A percentile compares a stretch with the other conserved stretches of the same genome.
These are phyloP conservation scores for Trichosporon coremiiforme DNA, from an alignment of 1,284 basidiomycete species.

Conservation along the genomic window DNA sequence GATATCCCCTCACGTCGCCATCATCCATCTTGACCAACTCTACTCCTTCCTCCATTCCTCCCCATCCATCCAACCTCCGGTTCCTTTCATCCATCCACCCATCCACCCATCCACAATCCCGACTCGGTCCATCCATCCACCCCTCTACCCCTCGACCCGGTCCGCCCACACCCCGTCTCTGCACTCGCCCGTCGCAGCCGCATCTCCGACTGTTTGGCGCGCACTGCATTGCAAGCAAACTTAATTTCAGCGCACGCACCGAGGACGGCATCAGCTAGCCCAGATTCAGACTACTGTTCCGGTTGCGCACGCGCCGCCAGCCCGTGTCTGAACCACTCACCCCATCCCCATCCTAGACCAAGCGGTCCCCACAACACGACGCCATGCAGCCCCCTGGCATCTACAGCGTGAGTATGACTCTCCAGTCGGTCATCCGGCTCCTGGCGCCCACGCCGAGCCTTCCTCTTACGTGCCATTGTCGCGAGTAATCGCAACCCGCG, in stretches of 20 bases:
- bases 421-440: not conserved
- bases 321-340: conserved; percentile 17
- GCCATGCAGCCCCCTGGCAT: conserved; percentile 50
- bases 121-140: conserved; percentile 21
- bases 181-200: not conserved
- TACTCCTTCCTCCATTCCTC: not conserved
- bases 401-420: conserved; percentile 43
- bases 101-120: not conserved
- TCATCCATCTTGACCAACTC: conserved; percentile 6
- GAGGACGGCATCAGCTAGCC: not conserved
- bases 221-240: conserved; percentile 1
- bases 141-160: not conserved
- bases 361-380: conserved; percentile 17
- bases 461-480: conserved; percentile 13
- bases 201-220: conserved; percentile 1
- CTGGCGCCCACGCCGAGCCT: not conserved
- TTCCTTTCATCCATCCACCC: conserved; percentile 25
- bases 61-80: conserved; percentile 19
- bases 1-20: conserved; percentile 4
- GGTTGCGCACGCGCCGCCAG: conserved; percentile 15
- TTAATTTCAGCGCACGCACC: conserved; percentile 19
- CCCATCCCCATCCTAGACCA: not conserved
- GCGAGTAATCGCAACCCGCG: not conserved
- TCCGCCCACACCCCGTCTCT: not conserved
- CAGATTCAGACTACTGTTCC: not conserved